These are phyloP conservation scores for Fomitopsis pulvina DNA, from an alignment of 768 basidiomycete genomes.

Conservation along the genomic window DNA sequence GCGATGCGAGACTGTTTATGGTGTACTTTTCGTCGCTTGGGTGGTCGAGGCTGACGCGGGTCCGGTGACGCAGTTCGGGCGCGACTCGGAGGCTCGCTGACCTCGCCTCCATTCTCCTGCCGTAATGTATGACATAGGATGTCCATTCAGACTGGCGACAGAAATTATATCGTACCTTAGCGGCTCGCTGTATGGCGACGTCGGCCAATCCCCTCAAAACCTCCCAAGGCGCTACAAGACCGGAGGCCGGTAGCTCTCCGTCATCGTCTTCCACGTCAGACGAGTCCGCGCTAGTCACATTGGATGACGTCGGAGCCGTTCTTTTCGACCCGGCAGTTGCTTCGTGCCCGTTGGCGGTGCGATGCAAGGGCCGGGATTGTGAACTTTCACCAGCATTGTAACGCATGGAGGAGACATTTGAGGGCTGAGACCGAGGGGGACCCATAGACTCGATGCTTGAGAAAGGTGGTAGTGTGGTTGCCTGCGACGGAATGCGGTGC, in stretches of 20 bases:
- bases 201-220: slow-evolving; percentile 76
- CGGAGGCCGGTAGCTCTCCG: slow-evolving; percentile 73
- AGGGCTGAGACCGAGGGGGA: slow-evolving; percentile 23
- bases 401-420: slow-evolving; percentile 52
- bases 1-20: slow-evolving; percentile 52
- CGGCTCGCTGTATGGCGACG: slow-evolving; percentile 73
- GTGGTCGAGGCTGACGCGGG: slow-evolving; percentile 52
- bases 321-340: slow-evolving; percentile 45
- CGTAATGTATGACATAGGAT: too few relatives aligned
- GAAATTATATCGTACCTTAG: slow-evolving; percentile 51
- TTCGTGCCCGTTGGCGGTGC: slow-evolving; percentile 17
- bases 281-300: slow-evolving; percentile 71
- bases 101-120: slow-evolving; percentile 72
- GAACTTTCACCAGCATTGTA: slow-evolving; percentile 43
- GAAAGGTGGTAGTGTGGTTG: slow-evolving; percentile 62
- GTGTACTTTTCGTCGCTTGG: slow-evolving; percentile 65
- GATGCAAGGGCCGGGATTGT: slow-evolving; percentile 14
- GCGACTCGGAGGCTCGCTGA: slow-evolving; percentile 72
- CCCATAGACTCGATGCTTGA: slow-evolving; percentile 60
- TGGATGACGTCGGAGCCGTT: slow-evolving; percentile 53
- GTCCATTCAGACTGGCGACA: too few relatives aligned
- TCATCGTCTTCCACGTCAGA: slow-evolving; percentile 84
- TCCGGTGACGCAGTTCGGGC: slow-evolving; percentile 70
- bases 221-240: slow-evolving; percentile 84
- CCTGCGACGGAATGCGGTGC: slow-evolving; percentile 24